Percentiles rank a stretch among this genome's conserved stretches.
phyloP scores from a whole-genome alignment of 805 yeast genomes.

The Candida dendrica region DNA sequence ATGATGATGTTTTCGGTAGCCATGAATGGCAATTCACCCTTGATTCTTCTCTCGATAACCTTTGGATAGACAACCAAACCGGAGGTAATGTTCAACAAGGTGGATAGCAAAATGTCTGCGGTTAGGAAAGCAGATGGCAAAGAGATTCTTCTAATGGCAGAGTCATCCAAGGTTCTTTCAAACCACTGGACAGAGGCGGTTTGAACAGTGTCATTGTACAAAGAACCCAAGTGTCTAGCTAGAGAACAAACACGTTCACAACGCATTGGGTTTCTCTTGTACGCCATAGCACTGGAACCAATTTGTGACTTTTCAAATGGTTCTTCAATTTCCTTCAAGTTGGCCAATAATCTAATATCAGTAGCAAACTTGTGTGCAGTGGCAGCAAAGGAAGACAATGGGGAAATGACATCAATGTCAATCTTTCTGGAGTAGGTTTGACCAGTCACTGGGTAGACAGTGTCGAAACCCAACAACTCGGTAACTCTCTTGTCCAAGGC shows the following conservation, averaged over 20 bases:
- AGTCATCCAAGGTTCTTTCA: slow-evolving; percentile 96
- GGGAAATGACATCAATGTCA: slow-evolving; percentile 89
- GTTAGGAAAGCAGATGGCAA: slow-evolving; percentile 95
- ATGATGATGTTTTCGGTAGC: slow-evolving; percentile 98
- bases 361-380: slow-evolving; percentile 97
- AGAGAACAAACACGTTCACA: slow-evolving; percentile 98
- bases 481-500: slow-evolving; percentile 86
- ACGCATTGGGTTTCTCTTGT: slow-evolving; percentile 99
- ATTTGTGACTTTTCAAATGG: slow-evolving; percentile 98
- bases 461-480: slow-evolving; percentile 87
- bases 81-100: slow-evolving; percentile 84
- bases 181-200: slow-evolving; percentile 99
- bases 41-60: slow-evolving; percentile 95
- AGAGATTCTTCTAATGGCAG: slow-evolving; percentile 95
- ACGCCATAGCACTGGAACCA: slow-evolving; percentile 98
- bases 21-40: slow-evolving; percentile 95
- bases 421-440: slow-evolving; percentile 99
- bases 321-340: slow-evolving; percentile 95
- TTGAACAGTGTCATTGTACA: slow-evolving; percentile 88
- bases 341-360: slow-evolving; percentile 90
- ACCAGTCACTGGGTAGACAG: slow-evolving; percentile 95
- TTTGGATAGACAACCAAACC: slow-evolving; percentile 98
- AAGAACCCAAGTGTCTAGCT: slow-evolving; percentile 89
- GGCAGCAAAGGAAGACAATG: slow-evolving; percentile 91
- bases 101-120: slow-evolving; percentile 85